Conservation (phyloP, 2,329 filamentous ascomycete genomes). For the Mariannaea elegans region DNA sequence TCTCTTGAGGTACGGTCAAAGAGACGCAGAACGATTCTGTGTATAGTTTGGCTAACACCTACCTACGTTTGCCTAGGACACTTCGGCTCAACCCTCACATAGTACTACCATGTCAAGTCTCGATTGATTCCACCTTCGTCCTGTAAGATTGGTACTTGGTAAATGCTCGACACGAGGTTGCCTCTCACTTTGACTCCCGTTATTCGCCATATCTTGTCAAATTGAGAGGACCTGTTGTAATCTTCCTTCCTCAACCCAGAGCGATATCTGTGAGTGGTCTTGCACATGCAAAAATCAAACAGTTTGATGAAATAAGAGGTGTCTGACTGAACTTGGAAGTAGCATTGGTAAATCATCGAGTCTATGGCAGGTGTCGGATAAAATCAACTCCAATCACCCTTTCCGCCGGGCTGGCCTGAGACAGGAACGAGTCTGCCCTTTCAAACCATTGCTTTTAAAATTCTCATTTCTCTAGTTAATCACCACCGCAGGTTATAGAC, state of each 20-base stretch:
- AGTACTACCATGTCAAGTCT: too few species aligned
- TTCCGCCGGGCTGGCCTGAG: constrained; percentile 9
- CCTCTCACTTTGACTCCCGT: too few species aligned
- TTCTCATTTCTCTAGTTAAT: neutral
- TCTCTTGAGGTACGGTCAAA: too few species aligned
- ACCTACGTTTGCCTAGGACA: too few species aligned
- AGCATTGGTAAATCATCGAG: neutral
- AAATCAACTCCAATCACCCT: neutral
- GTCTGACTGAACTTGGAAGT: neutral
- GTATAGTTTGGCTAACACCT: too few species aligned
- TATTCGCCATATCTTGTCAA: too few species aligned
- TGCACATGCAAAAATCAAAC: neutral
- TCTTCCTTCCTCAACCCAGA: neutral
- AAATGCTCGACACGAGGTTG: too few species aligned
- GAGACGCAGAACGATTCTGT: too few species aligned
- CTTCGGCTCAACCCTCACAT: too few species aligned
- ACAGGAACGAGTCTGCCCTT: constrained; percentile 5
- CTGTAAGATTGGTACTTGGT: too few species aligned
- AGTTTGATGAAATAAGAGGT: neutral
- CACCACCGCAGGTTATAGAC: neutral
- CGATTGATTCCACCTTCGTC: too few species aligned
- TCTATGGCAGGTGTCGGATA: neutral
- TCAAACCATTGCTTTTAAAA: neutral
- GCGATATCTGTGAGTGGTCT: neutral
- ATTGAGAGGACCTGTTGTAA: too few species aligned